Percentiles rank a stretch among this genome's conserved stretches.
Evolutionary conservation across 2,329 filamentous ascomycete species (phyloP).

Genomic region (Bipolaris zeicola): DNA sequence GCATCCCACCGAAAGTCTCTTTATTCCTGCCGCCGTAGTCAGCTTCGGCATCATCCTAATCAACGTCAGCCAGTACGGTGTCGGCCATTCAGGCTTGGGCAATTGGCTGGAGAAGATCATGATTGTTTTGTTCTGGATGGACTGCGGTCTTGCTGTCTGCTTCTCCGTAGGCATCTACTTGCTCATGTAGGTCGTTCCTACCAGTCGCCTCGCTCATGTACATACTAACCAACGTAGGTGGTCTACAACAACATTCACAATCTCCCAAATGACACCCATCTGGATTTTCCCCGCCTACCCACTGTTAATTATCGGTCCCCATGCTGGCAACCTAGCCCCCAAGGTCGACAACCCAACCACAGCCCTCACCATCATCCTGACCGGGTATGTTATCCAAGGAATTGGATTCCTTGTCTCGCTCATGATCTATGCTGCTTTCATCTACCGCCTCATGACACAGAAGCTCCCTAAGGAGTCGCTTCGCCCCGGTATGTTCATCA

Average conservation of each 20-base stretch:
- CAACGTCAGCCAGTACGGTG: slow-evolving; percentile 77
- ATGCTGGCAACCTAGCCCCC: slow-evolving; percentile 65
- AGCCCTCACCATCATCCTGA: slow-evolving; percentile 63
- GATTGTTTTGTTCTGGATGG: slow-evolving; percentile 75
- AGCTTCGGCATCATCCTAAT: slow-evolving; percentile 68
- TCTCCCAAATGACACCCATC: slow-evolving; percentile 83
- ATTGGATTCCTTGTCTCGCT: slow-evolving; percentile 69
- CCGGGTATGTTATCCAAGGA: slow-evolving; percentile 66
- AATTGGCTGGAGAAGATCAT: slow-evolving; percentile 62
- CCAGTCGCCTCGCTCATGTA: background rate
- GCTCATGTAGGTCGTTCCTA: slow-evolving; percentile 61
- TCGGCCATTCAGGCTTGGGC: slow-evolving; percentile 54
- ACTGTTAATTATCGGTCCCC: slow-evolving; percentile 74
- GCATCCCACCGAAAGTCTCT: slow-evolving; percentile 79
- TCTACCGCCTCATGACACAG: slow-evolving; percentile 87
- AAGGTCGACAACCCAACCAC: slow-evolving; percentile 50
- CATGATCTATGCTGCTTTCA: slow-evolving; percentile 83
- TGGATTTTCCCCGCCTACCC: slow-evolving; percentile 91
- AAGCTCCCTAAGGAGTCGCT: slow-evolving; percentile 78
- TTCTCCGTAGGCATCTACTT: slow-evolving; percentile 76
- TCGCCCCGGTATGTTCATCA: slow-evolving; percentile 84
- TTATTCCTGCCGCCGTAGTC: slow-evolving; percentile 71
- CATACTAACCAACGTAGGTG: slow-evolving; percentile 52
- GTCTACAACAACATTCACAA: slow-evolving; percentile 70
- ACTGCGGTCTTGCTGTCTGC: slow-evolving; percentile 69